Conservation (phyloP, 169 alveolate genomes). For the Besnoitia besnoiti region DNA sequence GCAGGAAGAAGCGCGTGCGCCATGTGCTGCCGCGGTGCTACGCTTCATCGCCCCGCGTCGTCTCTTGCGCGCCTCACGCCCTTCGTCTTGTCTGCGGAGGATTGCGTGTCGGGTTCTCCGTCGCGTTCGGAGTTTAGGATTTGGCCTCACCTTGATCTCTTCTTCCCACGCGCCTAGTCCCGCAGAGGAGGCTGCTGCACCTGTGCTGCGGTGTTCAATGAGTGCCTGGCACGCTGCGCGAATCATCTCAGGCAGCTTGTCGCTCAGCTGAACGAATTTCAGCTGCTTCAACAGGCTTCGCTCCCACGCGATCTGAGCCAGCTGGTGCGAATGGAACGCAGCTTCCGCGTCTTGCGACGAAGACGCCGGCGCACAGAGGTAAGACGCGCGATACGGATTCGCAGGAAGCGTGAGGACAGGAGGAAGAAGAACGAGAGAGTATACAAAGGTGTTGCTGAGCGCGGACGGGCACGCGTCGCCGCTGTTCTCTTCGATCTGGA, state of each 20-base stretch:
- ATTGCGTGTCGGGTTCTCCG: too few relatives aligned
- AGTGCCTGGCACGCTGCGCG: slow-evolving; percentile 49
- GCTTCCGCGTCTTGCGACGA: slow-evolving; percentile 34
- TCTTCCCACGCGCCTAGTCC: slow-evolving; percentile 63
- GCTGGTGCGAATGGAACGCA: slow-evolving; percentile 51
- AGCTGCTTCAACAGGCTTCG: slow-evolving; percentile 47
- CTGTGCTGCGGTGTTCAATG: slow-evolving; percentile 34
- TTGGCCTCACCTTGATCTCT: slow-evolving; percentile 42
- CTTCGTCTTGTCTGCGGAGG: too few relatives aligned
- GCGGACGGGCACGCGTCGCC: slow-evolving; percentile 20
- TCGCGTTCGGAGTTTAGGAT: too few relatives aligned
- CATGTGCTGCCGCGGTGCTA: too few relatives aligned
- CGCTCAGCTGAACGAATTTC: slow-evolving; percentile 31
- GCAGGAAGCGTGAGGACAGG: slow-evolving; percentile 29
- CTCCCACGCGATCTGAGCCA: slow-evolving; percentile 39
- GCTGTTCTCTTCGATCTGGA: background rate
- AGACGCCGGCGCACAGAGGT: slow-evolving; percentile 12
- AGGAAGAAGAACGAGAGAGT: slow-evolving; percentile 47
- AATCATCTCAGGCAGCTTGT: slow-evolving; percentile 36
- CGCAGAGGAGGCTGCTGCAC: slow-evolving; percentile 26
- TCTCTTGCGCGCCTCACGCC: too few relatives aligned
- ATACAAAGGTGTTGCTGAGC: slow-evolving; percentile 47
- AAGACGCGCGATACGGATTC: slow-evolving; percentile 34
- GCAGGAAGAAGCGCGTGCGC: too few relatives aligned
- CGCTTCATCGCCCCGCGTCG: too few relatives aligned